These are phyloP conservation scores for Galerina marginata DNA, from an alignment of 768 basidiomycete genomes.

Conservation along the genomic window DNA sequence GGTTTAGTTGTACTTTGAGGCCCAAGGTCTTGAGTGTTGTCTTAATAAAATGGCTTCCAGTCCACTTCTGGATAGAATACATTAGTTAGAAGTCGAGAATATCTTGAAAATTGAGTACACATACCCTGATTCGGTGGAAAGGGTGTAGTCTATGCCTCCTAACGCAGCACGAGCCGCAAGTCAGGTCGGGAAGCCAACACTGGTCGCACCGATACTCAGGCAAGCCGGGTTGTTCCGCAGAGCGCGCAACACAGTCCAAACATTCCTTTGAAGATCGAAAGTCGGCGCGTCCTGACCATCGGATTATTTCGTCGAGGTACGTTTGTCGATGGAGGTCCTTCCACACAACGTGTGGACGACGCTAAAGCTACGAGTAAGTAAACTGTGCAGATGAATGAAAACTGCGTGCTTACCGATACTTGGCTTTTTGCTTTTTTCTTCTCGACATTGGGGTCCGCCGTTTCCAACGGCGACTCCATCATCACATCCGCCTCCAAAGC, in stretches of 20 bases:
- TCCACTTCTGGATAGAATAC: background rate
- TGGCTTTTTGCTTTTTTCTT: background rate
- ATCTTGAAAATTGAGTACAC: background rate
- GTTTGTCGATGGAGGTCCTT: background rate
- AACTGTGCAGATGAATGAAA: background rate
- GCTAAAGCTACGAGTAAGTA: background rate
- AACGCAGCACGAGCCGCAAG: background rate
- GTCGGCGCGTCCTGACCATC: background rate
- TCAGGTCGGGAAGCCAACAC: conserved; percentile 1
- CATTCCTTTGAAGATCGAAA: background rate
- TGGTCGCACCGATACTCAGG: background rate
- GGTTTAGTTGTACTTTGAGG: conserved; percentile 6
- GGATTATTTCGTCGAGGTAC: background rate
- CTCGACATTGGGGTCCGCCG: no score
- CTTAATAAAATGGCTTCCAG: background rate
- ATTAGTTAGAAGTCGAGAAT: no score
- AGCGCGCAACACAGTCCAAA: background rate
- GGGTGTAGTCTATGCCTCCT: background rate
- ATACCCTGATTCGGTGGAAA: background rate
- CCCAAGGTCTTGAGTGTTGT: conserved; percentile 1
- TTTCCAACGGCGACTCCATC: background rate
- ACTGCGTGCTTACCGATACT: background rate
- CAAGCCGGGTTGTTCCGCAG: background rate
- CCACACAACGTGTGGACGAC: conserved; percentile 3
- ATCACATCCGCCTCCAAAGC: background rate